Conservation (phyloP, 306 rosid genomes). For the Astragalus membranaceus region DNA sequence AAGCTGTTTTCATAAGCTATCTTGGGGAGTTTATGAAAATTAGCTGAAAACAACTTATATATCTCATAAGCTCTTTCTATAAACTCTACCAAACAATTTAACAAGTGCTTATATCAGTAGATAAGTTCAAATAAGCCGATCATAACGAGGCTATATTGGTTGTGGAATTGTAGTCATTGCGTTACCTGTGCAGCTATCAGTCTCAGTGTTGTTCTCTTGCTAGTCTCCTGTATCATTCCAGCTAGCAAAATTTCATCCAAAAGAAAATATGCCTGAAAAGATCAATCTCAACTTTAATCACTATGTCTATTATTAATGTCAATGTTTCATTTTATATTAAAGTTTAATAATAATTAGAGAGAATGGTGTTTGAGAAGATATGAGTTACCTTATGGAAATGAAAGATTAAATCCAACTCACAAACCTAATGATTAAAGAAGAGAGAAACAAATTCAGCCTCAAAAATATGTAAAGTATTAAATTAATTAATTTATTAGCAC, state of each 20-base stretch:
- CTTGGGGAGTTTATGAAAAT: too few species aligned
- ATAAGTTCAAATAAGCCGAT: too few species aligned
- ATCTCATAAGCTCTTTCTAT: too few species aligned
- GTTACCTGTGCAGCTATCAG: constrained; percentile 76
- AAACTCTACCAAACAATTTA: too few species aligned
- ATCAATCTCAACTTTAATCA: not conserved
- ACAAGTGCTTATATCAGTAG: too few species aligned
- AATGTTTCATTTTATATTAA: not conserved
- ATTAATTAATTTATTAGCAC: not conserved
- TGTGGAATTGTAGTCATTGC: too few species aligned
- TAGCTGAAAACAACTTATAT: too few species aligned
- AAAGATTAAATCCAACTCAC: constrained; percentile 78
- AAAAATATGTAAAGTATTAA: not conserved
- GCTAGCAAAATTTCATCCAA: constrained; percentile 85
- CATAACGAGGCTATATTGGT: too few species aligned
- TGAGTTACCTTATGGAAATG: constrained; percentile 72
- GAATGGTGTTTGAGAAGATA: not conserved
- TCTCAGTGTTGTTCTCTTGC: constrained; percentile 76
- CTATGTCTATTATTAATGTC: not conserved
- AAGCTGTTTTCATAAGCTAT: too few species aligned
- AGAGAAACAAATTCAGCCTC: not conserved
- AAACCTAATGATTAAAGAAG: constrained; percentile 37
- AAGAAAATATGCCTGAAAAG: constrained; percentile 67
- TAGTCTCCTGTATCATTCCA: constrained; percentile 79
- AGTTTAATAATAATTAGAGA: not conserved